These are phyloP conservation scores for Trichoderma polysporum DNA, from an alignment of 2,329 filamentous ascomycete species.

Conservation along the genomic window DNA sequence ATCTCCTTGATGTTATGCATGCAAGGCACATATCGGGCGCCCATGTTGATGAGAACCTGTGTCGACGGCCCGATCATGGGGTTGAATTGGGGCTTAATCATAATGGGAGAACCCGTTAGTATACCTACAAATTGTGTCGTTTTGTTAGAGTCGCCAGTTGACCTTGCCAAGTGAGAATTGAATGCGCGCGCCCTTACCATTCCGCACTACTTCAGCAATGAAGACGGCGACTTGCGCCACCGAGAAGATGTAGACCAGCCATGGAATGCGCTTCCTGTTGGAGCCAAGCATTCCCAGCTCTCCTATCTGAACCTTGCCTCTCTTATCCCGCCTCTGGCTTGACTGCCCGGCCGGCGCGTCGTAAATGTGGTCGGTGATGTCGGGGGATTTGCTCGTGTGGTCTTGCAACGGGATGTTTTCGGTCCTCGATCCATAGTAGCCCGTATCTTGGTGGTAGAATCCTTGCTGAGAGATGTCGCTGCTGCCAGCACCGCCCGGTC, in stretches of 20 bases:
- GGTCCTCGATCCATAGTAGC: conserved; percentile 54
- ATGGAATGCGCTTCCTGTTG: conserved; percentile 62
- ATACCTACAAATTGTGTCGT: conserved; percentile 54
- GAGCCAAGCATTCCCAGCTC: conserved; percentile 60
- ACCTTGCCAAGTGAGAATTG: not conserved
- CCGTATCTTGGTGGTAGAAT: conserved; percentile 53
- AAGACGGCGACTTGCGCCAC: conserved; percentile 79
- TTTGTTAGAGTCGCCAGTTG: conserved; percentile 16
- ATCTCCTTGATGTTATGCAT: conserved; percentile 81
- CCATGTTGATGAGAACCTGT: conserved; percentile 94
- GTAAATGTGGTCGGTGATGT: conserved; percentile 60
- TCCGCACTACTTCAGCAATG: conserved; percentile 81
- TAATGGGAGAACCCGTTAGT: conserved; percentile 74
- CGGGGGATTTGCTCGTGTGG: conserved; percentile 44
- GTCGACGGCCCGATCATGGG: conserved; percentile 95
- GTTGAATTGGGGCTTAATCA: conserved; percentile 84
- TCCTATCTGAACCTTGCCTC: conserved; percentile 53
- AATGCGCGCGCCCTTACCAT: conserved; percentile 56
- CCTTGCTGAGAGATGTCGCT: conserved; percentile 40
- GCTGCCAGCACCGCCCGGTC: conserved; percentile 33
- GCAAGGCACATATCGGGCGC: conserved; percentile 85
- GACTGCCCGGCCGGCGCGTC: conserved; percentile 46
- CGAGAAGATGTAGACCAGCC: conserved; percentile 80
- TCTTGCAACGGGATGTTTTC: conserved; percentile 61
- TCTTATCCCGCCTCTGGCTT: conserved; percentile 36